Evolutionary conservation across 176 grass and related monocot species (phyloP), one percentile per base, ranked within the genome.

Genomic region (bread wheat (Triticum aestivum)): DNA sequence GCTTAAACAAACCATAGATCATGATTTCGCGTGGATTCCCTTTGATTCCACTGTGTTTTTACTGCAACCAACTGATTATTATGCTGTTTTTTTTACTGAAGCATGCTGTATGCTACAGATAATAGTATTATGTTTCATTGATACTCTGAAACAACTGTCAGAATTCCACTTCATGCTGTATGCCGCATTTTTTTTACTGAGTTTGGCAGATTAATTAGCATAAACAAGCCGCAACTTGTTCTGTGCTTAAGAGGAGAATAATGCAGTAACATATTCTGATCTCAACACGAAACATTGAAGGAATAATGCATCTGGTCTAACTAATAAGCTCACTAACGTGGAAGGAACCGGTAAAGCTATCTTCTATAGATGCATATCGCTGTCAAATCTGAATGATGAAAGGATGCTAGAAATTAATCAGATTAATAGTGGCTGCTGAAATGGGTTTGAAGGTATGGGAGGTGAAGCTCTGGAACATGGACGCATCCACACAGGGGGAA

Each of bases 381-480:
- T 32, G 20, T 14, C 15, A 35, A 33, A 18, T 9, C 5, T 66
- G 2, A 68, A 68, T 4, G 14, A 68, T 4, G 30, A 15, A 52
- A 18, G 15, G 0, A 52, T 49, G 49, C 13, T 14, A 49, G 45
- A 49, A 14, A 49, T 13, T 47, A 47, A 75, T 0, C 30, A 0
- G 6, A 17, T 24, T 27, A 27, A 76, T 4, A 44, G 6, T 3
- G 35, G 49, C 1, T 67, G 20, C 23, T 75, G 66, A 26, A 45
- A 38, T 74, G 8, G 21, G 14, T 61, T 61, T 52, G 33, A 73
- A 98, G 96, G 96, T 98, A 24, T 95, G 93, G 96, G 91, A 91
- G 86, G 91, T 98, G 3, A 91, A 89, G 23, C 68, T 98, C 1
- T 93, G 83, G 89, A 95, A 92, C 82, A 89, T 95, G 82, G 78